Evolutionary conservation across 2,329 filamentous ascomycete genomes (phyloP).

Genomic region (Clarireedia paspali): DNA sequence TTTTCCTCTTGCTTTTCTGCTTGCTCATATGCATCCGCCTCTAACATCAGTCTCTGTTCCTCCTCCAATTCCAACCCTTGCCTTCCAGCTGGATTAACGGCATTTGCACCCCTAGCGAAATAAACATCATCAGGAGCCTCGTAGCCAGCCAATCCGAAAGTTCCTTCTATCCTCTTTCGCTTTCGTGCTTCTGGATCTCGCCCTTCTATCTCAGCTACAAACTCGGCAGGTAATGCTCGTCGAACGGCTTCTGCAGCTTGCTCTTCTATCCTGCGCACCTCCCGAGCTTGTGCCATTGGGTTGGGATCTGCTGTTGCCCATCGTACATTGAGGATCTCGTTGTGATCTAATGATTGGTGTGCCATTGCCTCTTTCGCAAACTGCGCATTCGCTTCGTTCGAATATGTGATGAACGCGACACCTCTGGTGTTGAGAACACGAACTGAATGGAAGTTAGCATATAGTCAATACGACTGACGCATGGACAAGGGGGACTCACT

Average conservation of each 20-base stretch:
- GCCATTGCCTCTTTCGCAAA: constrained; percentile 96
- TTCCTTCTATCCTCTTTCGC: constrained; percentile 80
- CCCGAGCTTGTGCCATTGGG: constrained; percentile 85
- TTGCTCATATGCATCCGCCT: constrained; percentile 37
- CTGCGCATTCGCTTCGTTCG: constrained; percentile 80
- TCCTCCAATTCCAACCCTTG: constrained; percentile 57
- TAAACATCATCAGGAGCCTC: constrained; percentile 92
- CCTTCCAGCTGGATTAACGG: constrained; percentile 51
- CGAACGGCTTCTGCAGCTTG: constrained; percentile 93
- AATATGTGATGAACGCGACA: constrained; percentile 92
- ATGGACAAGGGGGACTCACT: constrained; percentile 32
- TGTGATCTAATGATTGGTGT: constrained; percentile 84
- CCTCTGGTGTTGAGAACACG: constrained; percentile 83
- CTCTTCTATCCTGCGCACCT: constrained; percentile 83
- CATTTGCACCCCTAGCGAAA: constrained; percentile 71
- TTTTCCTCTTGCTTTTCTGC: constrained; percentile 30
- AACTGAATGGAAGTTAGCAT: constrained; percentile 32
- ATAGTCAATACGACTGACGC: background rate
- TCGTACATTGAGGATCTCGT: constrained; percentile 87
- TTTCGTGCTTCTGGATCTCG: constrained; percentile 81
- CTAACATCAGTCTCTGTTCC: constrained; percentile 48
- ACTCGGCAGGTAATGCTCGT: constrained; percentile 78
- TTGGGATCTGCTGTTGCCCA: constrained; percentile 98
- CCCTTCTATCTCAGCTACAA: constrained; percentile 89
- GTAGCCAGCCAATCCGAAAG: constrained; percentile 69